Conservation (phyloP, 1,139 yeast genomes). For the Arxiozyma slooffiae region DNA sequence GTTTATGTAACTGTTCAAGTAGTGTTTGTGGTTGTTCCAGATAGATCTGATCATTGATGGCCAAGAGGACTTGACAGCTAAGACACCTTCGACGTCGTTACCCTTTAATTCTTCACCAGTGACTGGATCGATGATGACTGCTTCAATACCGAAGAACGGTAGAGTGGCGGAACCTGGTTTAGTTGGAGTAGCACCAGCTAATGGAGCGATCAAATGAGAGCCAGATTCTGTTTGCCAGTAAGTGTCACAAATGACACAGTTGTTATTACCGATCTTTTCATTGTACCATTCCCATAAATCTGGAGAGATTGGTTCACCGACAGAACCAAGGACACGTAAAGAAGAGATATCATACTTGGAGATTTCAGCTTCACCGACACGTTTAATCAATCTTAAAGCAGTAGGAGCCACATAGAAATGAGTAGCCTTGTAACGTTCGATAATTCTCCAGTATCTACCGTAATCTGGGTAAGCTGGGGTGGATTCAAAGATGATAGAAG, state of each 20-base stretch:
- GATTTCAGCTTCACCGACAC: slow-evolving; percentile 81
- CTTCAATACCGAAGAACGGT: slow-evolving; percentile 91
- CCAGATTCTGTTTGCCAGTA: slow-evolving; percentile 99
- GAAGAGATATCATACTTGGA: slow-evolving; percentile 81
- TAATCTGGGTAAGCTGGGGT: slow-evolving; percentile 97
- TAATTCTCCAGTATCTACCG: slow-evolving; percentile 95
- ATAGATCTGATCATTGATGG: slow-evolving; percentile 98
- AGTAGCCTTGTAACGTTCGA: slow-evolving; percentile 85
- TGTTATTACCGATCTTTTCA: slow-evolving; percentile 78
- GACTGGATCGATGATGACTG: slow-evolving; percentile 87
- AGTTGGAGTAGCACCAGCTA: slow-evolving; percentile 89
- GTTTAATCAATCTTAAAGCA: slow-evolving; percentile 87
- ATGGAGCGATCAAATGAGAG: slow-evolving; percentile 88
- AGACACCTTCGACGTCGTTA: slow-evolving; percentile 91
- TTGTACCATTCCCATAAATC: slow-evolving; percentile 99
- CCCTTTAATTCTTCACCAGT: slow-evolving; percentile 74
- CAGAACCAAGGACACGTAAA: slow-evolving; percentile 91
- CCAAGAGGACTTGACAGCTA: slow-evolving; percentile 85
- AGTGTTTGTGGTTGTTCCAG: slow-evolving; percentile 82
- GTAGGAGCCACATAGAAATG: slow-evolving; percentile 99
- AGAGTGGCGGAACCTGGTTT: slow-evolving; percentile 96
- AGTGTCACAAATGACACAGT: slow-evolving; percentile 84
- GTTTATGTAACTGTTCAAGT: slow-evolving; percentile 83
- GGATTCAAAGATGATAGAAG: slow-evolving; percentile 90
- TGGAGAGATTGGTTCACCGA: slow-evolving; percentile 97